Conservation (phyloP, 768 basidiomycete species). For the Phallus indusiatus region DNA sequence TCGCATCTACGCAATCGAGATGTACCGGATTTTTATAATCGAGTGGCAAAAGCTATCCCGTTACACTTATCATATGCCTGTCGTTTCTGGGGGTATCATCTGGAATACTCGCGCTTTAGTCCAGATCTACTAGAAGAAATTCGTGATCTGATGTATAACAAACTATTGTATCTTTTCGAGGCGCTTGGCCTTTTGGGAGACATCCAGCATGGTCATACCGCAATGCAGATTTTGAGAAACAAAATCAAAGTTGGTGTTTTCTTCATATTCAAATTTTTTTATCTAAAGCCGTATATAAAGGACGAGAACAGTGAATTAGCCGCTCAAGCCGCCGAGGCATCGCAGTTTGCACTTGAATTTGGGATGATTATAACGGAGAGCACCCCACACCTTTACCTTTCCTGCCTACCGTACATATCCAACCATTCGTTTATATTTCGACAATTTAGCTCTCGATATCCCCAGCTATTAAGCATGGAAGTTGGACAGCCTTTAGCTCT, state of each 20-base stretch:
- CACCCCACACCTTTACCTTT: neutral
- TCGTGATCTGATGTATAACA: neutral
- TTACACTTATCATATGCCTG: neutral
- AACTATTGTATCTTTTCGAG: neutral
- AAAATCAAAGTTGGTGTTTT: too few relatives aligned
- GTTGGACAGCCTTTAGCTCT: too few relatives aligned
- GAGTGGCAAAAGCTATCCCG: neutral
- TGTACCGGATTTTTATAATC: neutral
- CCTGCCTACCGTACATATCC: neutral
- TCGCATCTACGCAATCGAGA: neutral
- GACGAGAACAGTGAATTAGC: neutral
- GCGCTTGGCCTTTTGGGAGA: neutral
- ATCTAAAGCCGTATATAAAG: too few relatives aligned
- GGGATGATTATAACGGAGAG: neutral
- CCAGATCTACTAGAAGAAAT: too few relatives aligned
- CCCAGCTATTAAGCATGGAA: too few relatives aligned
- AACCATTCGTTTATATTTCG: neutral
- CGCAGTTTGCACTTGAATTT: neutral
- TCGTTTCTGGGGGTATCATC: neutral
- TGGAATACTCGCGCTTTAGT: neutral
- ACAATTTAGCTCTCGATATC: too few relatives aligned
- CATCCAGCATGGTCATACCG: neutral
- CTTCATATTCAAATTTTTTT: too few relatives aligned
- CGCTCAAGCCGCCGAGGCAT: neutral
- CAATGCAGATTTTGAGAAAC: too few relatives aligned